These are phyloP conservation scores for Aspergillus ruber DNA, from an alignment of 2,329 filamentous ascomycete species.

Conservation along the genomic window DNA sequence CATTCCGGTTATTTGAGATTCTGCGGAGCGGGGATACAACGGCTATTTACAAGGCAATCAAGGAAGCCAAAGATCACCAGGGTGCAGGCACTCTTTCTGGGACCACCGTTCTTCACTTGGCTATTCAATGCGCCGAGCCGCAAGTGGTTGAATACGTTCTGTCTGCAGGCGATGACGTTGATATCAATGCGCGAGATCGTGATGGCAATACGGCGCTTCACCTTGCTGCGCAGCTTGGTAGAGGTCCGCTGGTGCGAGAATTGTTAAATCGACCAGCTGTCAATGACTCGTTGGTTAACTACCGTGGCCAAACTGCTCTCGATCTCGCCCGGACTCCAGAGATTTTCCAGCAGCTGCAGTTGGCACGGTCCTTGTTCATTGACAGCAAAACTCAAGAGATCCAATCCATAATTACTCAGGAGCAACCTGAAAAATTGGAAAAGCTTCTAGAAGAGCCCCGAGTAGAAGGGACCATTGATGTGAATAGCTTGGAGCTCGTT, in stretches of 20 bases:
- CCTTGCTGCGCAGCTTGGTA: conserved; percentile 74
- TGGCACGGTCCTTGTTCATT: conserved; percentile 81
- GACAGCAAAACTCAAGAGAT: conserved; percentile 80
- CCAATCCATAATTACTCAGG: conserved; percentile 65
- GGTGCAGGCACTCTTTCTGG: conserved; percentile 48
- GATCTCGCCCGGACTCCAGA: conserved; percentile 88
- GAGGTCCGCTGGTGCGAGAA: conserved; percentile 71
- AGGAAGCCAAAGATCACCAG: conserved; percentile 50
- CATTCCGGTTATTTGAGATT: conserved; percentile 91
- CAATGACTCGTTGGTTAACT: conserved; percentile 83
- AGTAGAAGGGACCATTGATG: conserved; percentile 79
- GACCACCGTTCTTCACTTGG: conserved; percentile 84
- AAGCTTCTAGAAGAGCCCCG: conserved; percentile 76
- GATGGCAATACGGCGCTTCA: conserved; percentile 94
- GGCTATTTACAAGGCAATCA: conserved; percentile 78
- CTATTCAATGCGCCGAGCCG: conserved; percentile 89
- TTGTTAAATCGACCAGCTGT: conserved; percentile 75
- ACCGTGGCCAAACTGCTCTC: conserved; percentile 74
- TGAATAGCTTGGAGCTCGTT: conserved; percentile 84
- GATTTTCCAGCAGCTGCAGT: conserved; percentile 90
- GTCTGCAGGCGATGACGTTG: conserved; percentile 63
- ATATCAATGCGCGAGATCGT: conserved; percentile 83
- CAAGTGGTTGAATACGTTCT: conserved; percentile 93
- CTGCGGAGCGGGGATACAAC: conserved; percentile 84
- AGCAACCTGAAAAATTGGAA: conserved; percentile 72